Percentiles rank a stretch among this genome's conserved stretches.
These are phyloP conservation scores for Tetrapisispora namnaoensis DNA, from an alignment of 805 yeast species.

Conservation along the genomic window DNA sequence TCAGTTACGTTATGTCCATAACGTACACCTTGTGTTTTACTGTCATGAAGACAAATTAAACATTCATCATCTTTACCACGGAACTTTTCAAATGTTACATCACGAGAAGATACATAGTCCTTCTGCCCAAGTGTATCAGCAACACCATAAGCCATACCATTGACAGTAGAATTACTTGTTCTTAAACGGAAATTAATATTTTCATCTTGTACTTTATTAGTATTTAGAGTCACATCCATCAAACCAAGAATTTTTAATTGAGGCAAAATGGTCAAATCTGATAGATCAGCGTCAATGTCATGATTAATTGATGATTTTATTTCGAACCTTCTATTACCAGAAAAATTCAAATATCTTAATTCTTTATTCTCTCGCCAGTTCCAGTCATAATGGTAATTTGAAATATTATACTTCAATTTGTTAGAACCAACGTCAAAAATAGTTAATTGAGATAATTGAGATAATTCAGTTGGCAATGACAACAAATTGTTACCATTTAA, in stretches of 20 bases:
- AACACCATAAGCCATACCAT: conserved; percentile 77
- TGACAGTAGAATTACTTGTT: conserved; percentile 74
- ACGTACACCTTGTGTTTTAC: conserved; percentile 44
- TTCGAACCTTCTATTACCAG: conserved; percentile 88
- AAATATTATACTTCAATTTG: conserved; percentile 79
- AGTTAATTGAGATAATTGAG: conserved; percentile 51
- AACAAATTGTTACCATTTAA: conserved; percentile 79
- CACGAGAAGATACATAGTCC: conserved; percentile 61
- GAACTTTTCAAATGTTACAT: conserved; percentile 77
- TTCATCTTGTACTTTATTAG: conserved; percentile 85
- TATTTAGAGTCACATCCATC: conserved; percentile 90
- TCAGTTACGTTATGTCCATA: conserved; percentile 59
- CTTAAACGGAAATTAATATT: conserved; percentile 73
- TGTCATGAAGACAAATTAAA: conserved; percentile 77
- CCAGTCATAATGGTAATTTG: conserved; percentile 96
- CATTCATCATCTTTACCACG: conserved; percentile 78
- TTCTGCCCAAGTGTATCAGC: conserved; percentile 74
- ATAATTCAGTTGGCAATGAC: conserved; percentile 80
- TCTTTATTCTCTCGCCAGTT: conserved; percentile 84
- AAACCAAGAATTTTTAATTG: conserved; percentile 68
- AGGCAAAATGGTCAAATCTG: conserved; percentile 63
- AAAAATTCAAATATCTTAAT: conserved; percentile 72
- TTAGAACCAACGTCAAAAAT: conserved; percentile 88
- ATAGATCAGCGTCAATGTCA: conserved; percentile 39
- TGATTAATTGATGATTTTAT: conserved; percentile 51